Base-by-base conservation (phyloP, 2,329 filamentous ascomycete genomes). In the Dryadomyces sulphureus region DNA sequence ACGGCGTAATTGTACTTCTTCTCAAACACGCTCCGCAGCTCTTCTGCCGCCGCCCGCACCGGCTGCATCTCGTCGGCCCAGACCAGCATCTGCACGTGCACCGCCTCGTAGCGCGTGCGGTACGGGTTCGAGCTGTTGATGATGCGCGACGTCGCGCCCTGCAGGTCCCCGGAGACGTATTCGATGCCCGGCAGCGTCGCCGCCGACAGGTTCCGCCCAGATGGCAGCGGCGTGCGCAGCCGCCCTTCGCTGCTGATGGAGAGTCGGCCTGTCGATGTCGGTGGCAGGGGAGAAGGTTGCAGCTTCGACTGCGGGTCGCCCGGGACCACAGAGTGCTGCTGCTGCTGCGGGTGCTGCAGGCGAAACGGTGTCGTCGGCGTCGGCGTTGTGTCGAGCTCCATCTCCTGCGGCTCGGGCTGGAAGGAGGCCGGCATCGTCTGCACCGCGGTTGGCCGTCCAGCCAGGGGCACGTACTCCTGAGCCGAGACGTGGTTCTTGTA, bases 211-310 rank as follows among this genome's bases (percentile, higher is more conserved):
- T 71, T 66, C 5, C 72, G 73, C 0, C 70, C 73, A 0, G 72
- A 72, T 0, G 74, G 74, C 8, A 78, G 56, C 12, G 74, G 74
- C 2, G 72, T 77, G 40, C 74, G 68, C 36, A 73, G 67, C 35
- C 70, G 70, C 4, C 68, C 54, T 42, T 75, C 72, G 54, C 61
- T 67, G 14, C 49, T 41, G 19, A 45, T 45, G 1, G 51, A 53
- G 24, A 67, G 62, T 58, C 27, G 63, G 58, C 51, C 57, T 22
- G 64, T 60, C 4, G 45, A 19, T 59, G 60, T 45, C 57, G 58
- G 39, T 56, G 50, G 47, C 5, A 47, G 35, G 2, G 44, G 43
- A 3, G 41, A 41, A 11, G 32, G 41, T 1, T 36, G 34, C 17
- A 17, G 34, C 17, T 36, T 19, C 11, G 34, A 36, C 34, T 36